phyloP scores from a whole-genome alignment of 2,329 filamentous ascomycete species.

The Aurifilum marmelostoma region DNA sequence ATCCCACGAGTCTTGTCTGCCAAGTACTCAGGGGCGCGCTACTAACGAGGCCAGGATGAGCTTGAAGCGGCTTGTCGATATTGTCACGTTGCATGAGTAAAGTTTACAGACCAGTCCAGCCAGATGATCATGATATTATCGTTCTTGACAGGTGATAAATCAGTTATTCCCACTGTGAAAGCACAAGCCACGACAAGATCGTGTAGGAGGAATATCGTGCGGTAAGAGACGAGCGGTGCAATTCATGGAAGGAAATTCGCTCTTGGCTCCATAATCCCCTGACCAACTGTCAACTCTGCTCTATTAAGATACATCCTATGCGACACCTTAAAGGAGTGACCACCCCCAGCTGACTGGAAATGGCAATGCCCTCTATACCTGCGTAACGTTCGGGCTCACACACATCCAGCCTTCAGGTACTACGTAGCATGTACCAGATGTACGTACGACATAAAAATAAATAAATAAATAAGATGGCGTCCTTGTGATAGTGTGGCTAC shows the following conservation, averaged over 20 bases:
- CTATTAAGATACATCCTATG: no score
- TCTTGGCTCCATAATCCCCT: no score
- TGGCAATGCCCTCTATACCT: no score
- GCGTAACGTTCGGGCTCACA: no score
- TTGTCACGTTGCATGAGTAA: neutral
- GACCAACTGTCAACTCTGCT: no score
- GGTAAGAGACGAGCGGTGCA: no score
- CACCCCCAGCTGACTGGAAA: no score
- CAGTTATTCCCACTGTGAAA: neutral
- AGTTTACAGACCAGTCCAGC: neutral
- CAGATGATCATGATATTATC: neutral
- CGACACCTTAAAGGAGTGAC: no score
- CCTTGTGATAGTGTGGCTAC: no score
- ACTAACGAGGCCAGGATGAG: neutral
- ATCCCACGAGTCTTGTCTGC: neutral
- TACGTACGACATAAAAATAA: no score
- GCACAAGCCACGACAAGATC: neutral
- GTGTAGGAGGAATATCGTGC: no score
- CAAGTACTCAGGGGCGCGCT: neutral
- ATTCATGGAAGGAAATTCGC: no score
- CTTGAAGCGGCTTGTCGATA: neutral
- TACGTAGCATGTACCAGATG: neutral
- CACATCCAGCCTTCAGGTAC: neutral
- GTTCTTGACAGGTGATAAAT: neutral
- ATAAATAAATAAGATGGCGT: neutral